Evolutionary conservation across 2,329 filamentous ascomycete genomes (phyloP).

Genomic region (Sporothrix protearum): DNA sequence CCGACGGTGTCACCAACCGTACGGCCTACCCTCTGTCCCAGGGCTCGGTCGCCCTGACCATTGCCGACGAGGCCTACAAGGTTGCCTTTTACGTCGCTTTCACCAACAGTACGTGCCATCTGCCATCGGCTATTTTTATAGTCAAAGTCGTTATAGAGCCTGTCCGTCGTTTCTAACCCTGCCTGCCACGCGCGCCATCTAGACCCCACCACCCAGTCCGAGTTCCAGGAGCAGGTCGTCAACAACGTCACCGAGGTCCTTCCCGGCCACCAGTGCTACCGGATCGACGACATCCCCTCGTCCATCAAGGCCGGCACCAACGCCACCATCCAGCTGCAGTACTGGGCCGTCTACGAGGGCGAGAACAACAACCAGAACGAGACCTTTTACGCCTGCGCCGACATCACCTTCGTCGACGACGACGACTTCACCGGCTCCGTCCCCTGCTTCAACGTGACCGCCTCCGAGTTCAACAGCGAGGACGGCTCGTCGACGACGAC

Average conservation of each 20-base stretch:
- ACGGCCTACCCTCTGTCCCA: conserved; percentile 47
- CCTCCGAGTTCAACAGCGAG: conserved; percentile 25
- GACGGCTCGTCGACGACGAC: conserved; percentile 1
- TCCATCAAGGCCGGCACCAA: conserved; percentile 34
- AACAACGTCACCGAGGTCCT: conserved; percentile 34
- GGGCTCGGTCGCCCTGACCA: conserved; percentile 26
- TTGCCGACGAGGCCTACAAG: conserved; percentile 29
- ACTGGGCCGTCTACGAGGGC: conserved; percentile 34
- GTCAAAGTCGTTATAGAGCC: neutral
- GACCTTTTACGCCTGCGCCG: conserved; percentile 40
- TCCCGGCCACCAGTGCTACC: conserved; percentile 41
- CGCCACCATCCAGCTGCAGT: conserved; percentile 40
- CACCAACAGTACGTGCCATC: conserved; percentile 37
- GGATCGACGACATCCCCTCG: conserved; percentile 32
- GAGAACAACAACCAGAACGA: conserved; percentile 33
- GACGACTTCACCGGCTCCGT: conserved; percentile 33
- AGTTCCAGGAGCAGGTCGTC: conserved; percentile 36
- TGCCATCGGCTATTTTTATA: neutral
- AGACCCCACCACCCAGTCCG: conserved; percentile 35
- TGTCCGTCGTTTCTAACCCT: neutral
- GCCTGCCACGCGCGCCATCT: neutral
- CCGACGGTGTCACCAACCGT: conserved; percentile 43
- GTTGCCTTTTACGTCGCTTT: conserved; percentile 31
- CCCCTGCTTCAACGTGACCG: conserved; percentile 42
- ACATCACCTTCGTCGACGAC: conserved; percentile 31